A percentile compares a stretch with the other conserved stretches of the same genome.
Evolutionary conservation across 345 rosid genomes (phyloP).

Genomic region (Sisymbrium altissimum): DNA sequence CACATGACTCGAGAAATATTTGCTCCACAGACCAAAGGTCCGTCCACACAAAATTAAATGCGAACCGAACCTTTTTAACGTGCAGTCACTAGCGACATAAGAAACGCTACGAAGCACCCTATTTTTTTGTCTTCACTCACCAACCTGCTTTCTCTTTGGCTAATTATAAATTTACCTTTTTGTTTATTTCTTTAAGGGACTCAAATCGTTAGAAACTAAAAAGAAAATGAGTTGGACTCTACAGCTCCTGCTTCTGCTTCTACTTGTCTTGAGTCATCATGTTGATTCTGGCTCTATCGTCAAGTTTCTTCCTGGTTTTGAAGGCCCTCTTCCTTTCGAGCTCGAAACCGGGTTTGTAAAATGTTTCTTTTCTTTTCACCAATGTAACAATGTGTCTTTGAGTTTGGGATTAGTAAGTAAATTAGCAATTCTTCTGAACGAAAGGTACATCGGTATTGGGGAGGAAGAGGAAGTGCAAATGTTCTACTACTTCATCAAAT

Average conservation of each 20-base stretch:
- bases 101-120: too few relatives aligned
- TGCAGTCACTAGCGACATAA: too few relatives aligned
- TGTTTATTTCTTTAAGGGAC: neutral
- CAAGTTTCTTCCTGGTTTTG: conserved; percentile 41
- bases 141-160: too few relatives aligned
- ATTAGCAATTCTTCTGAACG: neutral
- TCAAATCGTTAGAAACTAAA: neutral
- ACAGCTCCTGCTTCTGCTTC: neutral
- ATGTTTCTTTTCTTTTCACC: neutral
- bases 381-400: too few relatives aligned
- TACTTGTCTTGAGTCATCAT: neutral
- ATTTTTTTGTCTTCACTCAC: too few relatives aligned
- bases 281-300: conserved; percentile 26
- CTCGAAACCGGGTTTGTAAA: conserved; percentile 45
- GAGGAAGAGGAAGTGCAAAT: conserved; percentile 21
- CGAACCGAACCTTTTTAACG: too few relatives aligned
- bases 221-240: neutral
- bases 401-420: neutral
- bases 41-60: too few relatives aligned
- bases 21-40: too few relatives aligned
- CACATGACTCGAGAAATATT: too few relatives aligned
- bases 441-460: conserved; percentile 33
- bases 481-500: conserved; percentile 35
- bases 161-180: too few relatives aligned
- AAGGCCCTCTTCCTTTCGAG: conserved; percentile 43